phyloP scores from a whole-genome alignment of 1,284 basidiomycete species.

The Cutaneotrichosporon sp. region DNA sequence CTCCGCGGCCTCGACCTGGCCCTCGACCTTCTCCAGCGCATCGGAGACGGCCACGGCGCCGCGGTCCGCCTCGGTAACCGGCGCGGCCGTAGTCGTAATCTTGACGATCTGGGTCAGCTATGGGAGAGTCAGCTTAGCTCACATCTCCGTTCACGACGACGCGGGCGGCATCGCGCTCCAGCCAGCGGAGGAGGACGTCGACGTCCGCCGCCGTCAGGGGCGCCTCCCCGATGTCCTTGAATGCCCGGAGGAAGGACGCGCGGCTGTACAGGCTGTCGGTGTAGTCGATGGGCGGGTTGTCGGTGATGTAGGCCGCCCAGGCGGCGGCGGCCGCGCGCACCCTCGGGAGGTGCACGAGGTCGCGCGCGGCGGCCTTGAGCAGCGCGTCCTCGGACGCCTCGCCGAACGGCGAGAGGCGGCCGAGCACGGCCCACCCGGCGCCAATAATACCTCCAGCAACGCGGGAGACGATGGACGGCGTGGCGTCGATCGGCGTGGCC shows the following conservation, averaged over 20 bases:
- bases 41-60: slow-evolving; percentile 44
- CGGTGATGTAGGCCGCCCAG: not conserved
- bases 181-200: slow-evolving; percentile 70
- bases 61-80: slow-evolving; percentile 50
- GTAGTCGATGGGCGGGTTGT: slow-evolving; percentile 59
- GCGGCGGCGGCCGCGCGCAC: slow-evolving; percentile 54
- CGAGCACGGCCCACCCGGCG: slow-evolving; percentile 76
- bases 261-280: slow-evolving; percentile 66
- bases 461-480: slow-evolving; percentile 68
- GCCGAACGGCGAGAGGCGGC: slow-evolving; percentile 58
- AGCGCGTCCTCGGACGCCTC: slow-evolving; percentile 60
- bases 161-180: slow-evolving; percentile 71
- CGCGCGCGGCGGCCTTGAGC: slow-evolving; percentile 61
- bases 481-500: slow-evolving; percentile 65
- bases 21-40: slow-evolving; percentile 44
- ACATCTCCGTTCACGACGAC: slow-evolving; percentile 69
- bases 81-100: slow-evolving; percentile 57
- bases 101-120: slow-evolving; percentile 65
- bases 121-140: slow-evolving; percentile 32
- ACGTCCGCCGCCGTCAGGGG: slow-evolving; percentile 55
- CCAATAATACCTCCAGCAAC: slow-evolving; percentile 71
- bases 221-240: slow-evolving; percentile 53
- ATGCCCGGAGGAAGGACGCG: slow-evolving; percentile 65
- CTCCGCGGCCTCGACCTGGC: slow-evolving; percentile 56
- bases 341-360: slow-evolving; percentile 68